phyloP scores from a whole-genome alignment of 1,284 basidiomycete genomes.

The Phylloboletellus chloephorus region DNA sequence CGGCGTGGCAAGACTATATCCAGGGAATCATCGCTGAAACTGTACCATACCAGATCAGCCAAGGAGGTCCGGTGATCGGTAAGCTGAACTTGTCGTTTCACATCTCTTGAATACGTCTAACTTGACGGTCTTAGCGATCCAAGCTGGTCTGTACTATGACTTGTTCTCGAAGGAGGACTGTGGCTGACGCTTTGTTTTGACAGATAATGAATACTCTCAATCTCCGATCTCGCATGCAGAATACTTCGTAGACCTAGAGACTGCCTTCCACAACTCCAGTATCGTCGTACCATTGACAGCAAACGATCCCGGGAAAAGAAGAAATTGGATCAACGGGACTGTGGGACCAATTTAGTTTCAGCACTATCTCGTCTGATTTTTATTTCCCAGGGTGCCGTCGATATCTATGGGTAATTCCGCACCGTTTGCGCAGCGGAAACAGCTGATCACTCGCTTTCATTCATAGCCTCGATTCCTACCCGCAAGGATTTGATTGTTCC shows the following conservation, averaged over 20 bases:
- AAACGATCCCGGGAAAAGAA: slow-evolving; percentile 57
- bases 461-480: slow-evolving; percentile 29
- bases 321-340: slow-evolving; percentile 67
- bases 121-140: slow-evolving; percentile 43
- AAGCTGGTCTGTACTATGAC: slow-evolving; percentile 49
- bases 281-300: slow-evolving; percentile 71
- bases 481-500: slow-evolving; percentile 34
- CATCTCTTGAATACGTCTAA: slow-evolving; percentile 7
- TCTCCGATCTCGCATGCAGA: slow-evolving; percentile 41
- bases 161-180: neutral
- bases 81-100: slow-evolving; percentile 14
- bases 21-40: slow-evolving; percentile 59
- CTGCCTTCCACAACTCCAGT: slow-evolving; percentile 46
- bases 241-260: slow-evolving; percentile 64
- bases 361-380: slow-evolving; percentile 5
- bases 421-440: neutral
- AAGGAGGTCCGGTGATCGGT: slow-evolving; percentile 74
- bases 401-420: slow-evolving; percentile 45
- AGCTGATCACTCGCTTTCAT: slow-evolving; percentile 8
- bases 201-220: slow-evolving; percentile 76
- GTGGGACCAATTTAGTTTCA: slow-evolving; percentile 18
- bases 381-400: slow-evolving; percentile 40
- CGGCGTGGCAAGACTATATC: slow-evolving; percentile 70
- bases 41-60: slow-evolving; percentile 59
- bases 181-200: neutral